Base-by-base conservation (phyloP, 2,329 filamentous ascomycete genomes). In the Davidsoniella virescens region DNA sequence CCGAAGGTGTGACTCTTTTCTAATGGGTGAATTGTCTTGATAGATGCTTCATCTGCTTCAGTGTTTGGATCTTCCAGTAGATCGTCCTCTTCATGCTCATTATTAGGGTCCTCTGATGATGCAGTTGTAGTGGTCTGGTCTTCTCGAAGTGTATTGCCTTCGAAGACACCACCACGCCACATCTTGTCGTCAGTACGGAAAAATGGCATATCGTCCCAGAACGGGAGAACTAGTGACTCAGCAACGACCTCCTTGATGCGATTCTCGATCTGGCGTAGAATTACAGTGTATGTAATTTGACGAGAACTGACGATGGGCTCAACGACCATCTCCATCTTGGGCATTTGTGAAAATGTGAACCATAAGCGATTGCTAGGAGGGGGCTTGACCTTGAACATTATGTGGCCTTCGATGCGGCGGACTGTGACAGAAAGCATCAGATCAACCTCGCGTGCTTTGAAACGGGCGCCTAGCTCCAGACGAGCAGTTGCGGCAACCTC, bases 161-260 rank as follows among this genome's bases (percentile, higher is more conserved):
- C 70, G 59, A 78, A 98, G 17, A 96, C 83, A 0, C 92, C 92
- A 9, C 90, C 92, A 57, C 92, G 76, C 71, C 86, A 87, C 17
- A 70, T 67, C 62, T 94, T 87, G 51, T 76, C 70, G 51, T 80
- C 73, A 0, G 87, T 96, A 57, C 84, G 78, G 61, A 87, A 82
- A 63, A 98, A 96, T 0, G 92, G 87, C 20, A 87, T 75, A 61
- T 98, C 92, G 56, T 98, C 92, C 90, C 92, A 98, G 61, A 94
- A 94, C 0, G 92, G 92, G 51, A 82, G 70, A 2, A 98, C 92
- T 17, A 96, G 64, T 1, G 87, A 94, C 65, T 98, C 92, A 8
- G 84, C 85, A 54, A 98, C 74, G 7, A 95, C 87, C 64, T 95
- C 88, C 59, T 93, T 84, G 62, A 98, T 95, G 46, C 87, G 76